Conservation (phyloP, 2,329 filamentous ascomycete species). For the Basipetospora chlamydospora region DNA sequence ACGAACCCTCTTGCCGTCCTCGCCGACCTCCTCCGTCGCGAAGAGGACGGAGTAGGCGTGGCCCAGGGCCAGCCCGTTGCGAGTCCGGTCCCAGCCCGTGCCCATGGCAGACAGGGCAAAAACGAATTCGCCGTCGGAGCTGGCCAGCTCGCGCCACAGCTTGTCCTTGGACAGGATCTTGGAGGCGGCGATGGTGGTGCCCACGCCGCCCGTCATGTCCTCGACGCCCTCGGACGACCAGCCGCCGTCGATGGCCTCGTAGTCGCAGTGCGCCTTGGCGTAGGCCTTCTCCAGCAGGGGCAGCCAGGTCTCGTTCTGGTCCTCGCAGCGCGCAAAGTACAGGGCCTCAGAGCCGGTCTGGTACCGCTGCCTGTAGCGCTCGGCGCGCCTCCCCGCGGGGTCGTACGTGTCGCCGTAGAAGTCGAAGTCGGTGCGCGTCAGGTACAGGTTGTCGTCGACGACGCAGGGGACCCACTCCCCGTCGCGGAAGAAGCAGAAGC, state of each 20-base stretch:
- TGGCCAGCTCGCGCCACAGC: slow-evolving; percentile 55
- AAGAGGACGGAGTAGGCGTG: slow-evolving; percentile 39
- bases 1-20: slow-evolving; percentile 22
- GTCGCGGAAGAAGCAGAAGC: slow-evolving; percentile 72
- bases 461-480: slow-evolving; percentile 55
- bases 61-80: slow-evolving; percentile 26
- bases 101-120: slow-evolving; percentile 29
- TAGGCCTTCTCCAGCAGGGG: slow-evolving; percentile 69
- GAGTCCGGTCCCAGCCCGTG: slow-evolving; percentile 13
- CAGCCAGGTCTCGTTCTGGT: slow-evolving; percentile 68
- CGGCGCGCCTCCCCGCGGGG: slow-evolving; percentile 34
- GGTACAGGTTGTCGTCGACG: slow-evolving; percentile 40
- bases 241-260: slow-evolving; percentile 58
- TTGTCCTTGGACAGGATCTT: slow-evolving; percentile 51
- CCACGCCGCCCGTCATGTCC: slow-evolving; percentile 41
- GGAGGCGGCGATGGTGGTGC: slow-evolving; percentile 37
- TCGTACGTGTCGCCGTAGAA: slow-evolving; percentile 25
- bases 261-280: slow-evolving; percentile 71
- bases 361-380: slow-evolving; percentile 44
- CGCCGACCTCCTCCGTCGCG: slow-evolving; percentile 27
- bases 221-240: slow-evolving; percentile 48
- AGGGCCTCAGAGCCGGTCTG: slow-evolving; percentile 57
- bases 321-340: slow-evolving; percentile 59
- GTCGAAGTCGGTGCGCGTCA: slow-evolving; percentile 24
- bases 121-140: slow-evolving; percentile 53